Conservation (phyloP, 2,329 filamentous ascomycete genomes). For the Calonectria ilicicola region DNA sequence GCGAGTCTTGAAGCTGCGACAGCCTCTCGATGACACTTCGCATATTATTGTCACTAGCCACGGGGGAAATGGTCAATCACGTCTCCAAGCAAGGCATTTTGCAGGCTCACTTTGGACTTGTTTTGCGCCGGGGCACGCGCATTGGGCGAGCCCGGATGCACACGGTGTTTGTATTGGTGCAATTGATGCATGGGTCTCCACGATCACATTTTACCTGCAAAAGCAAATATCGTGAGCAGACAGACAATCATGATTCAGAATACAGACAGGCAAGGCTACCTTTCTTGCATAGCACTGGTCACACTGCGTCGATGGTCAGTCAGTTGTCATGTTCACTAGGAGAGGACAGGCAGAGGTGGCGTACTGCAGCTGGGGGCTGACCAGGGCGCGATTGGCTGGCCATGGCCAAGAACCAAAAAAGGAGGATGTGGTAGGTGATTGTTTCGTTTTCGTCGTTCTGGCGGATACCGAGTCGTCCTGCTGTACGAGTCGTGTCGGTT, state of each 20-base stretch:
- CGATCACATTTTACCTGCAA: neutral
- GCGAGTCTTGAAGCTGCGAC: neutral
- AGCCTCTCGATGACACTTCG: neutral
- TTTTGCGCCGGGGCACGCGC: neutral
- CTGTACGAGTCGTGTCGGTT: too few species aligned
- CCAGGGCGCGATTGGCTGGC: neutral
- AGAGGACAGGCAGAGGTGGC: neutral
- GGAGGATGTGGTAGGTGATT: too few species aligned
- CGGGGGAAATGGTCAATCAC: neutral
- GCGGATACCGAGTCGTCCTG: too few species aligned
- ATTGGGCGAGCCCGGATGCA: neutral
- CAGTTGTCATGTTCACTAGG: neutral
- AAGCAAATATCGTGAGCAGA: neutral
- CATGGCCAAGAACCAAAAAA: neutral
- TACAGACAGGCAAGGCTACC: neutral
- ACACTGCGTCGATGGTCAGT: neutral
- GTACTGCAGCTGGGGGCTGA: neutral
- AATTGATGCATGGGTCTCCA: neutral
- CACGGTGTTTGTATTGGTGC: neutral
- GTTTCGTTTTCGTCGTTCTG: neutral
- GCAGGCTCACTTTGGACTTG: neutral
- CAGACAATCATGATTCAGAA: neutral
- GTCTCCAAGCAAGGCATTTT: neutral
- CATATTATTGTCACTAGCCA: neutral
- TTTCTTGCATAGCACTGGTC: conserved; percentile 1